Conservation (phyloP, 805 yeast species). For the Ogataea paraovalis region DNA sequence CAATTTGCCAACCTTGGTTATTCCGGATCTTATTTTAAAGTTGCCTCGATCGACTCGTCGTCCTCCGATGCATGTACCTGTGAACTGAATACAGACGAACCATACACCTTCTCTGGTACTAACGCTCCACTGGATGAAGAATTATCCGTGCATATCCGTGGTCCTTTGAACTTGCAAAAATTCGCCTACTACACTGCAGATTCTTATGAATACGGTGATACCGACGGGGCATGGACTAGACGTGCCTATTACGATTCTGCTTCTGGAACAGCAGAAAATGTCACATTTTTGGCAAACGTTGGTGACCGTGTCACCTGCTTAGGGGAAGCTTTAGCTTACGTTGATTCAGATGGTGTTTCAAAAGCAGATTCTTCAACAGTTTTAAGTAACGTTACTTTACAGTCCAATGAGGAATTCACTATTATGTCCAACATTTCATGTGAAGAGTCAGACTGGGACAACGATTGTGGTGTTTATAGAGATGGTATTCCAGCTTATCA, state of each 20-base stretch:
- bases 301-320: constrained; percentile 60
- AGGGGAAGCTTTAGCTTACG: constrained; percentile 65
- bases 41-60: constrained; percentile 38
- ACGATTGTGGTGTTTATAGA: constrained; percentile 75
- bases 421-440: constrained; percentile 60
- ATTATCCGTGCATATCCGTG: constrained; percentile 74
- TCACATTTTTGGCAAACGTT: constrained; percentile 62
- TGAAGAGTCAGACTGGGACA: constrained; percentile 46
- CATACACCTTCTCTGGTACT: constrained; percentile 45
- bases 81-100: constrained; percentile 32
- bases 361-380: constrained; percentile 44
- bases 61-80: constrained; percentile 46
- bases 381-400: constrained; percentile 43
- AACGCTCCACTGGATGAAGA: constrained; percentile 67
- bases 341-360: constrained; percentile 52
- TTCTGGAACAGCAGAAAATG: constrained; percentile 50
- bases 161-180: constrained; percentile 58
- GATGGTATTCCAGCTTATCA: constrained; percentile 83
- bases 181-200: constrained; percentile 60
- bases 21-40: constrained; percentile 48
- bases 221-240: constrained; percentile 53
- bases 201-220: constrained; percentile 34
- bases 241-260: constrained; percentile 54
- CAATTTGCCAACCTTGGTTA: constrained; percentile 55
- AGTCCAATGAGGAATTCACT: constrained; percentile 56